Evolutionary conservation across 2,329 filamentous ascomycete species (phyloP), one percentile per base, ranked within the genome.

Genomic region (Lachnellula subtilissima): DNA sequence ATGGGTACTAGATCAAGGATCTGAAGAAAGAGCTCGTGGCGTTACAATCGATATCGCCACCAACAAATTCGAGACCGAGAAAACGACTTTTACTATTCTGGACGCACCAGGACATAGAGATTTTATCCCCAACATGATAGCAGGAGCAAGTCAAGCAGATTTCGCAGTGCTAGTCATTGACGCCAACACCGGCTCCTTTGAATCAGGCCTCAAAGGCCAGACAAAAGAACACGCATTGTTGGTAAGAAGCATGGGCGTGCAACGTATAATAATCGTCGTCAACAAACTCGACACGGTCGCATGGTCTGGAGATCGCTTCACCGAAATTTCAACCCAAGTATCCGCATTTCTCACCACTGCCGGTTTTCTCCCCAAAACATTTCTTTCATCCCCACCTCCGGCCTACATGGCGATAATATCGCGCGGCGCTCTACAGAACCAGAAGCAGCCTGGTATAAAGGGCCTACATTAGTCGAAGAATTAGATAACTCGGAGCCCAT

Each of bases 81-180:
- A 81, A 51, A 94, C 91, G 0, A 82, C 81, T 11, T 97, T 97
- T 68, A 97, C 94, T 1, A 96, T 99, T 47, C 79, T 99, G 4
- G 94, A 99, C 70, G 93, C 94, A 0, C 94, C 94, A 0, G 94
- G 94, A 0, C 94, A 99, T 72, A 83, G 86, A 58, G 94, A 99
- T 70, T 99, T 97, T 69, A 91, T 99, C 19, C 94, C 94, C 0
- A 99, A 97, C 71, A 99, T 99, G 94, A 97, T 99, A 70, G 93
- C 93, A 2, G 94, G 94, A 14, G 91, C 93, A 3, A 94, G 89
- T 57, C 93, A 97, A 73, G 95, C 94, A 9, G 94, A 99, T 70
- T 94, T 97, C 72, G 94, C 92, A 0, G 88, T 99, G 0, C 77
- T 99, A 3, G 94, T 99, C 19, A 90, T 99, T 58, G 94, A 99